Evolutionary conservation across 495 filamentous ascomycete genomes (phyloP).

Genomic region (Thozetella sp.): DNA sequence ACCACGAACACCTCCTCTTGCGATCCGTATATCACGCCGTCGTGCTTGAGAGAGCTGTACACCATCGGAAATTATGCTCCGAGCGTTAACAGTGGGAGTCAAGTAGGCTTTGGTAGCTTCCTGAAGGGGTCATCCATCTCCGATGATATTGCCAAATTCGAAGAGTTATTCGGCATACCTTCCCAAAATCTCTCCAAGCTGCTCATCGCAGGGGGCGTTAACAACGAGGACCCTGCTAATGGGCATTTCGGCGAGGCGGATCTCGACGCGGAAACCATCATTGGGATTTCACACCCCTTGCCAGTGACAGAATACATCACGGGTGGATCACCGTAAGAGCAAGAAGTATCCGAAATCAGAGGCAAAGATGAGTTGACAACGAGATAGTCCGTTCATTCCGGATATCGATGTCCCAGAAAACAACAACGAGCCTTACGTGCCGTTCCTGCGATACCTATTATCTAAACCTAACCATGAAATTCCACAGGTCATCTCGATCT

Average conservation of each 20-base stretch:
- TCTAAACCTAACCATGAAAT: conserved; percentile 41
- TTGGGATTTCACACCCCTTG: conserved; percentile 57
- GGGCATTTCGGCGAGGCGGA: conserved; percentile 64
- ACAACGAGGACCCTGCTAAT: conserved; percentile 49
- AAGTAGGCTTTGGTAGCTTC: conserved; percentile 60
- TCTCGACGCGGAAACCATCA: conserved; percentile 71
- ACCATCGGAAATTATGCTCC: conserved; percentile 54
- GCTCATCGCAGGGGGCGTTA: conserved; percentile 55
- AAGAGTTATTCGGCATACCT: conserved; percentile 35
- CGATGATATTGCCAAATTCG: conserved; percentile 17
- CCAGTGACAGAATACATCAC: conserved; percentile 70
- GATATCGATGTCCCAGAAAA: conserved; percentile 59
- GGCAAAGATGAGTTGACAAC: conserved; percentile 7
- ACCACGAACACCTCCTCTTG: no score
- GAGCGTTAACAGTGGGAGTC: conserved; percentile 39
- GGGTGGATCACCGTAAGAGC: conserved; percentile 51
- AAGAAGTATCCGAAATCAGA: neutral
- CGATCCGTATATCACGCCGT: conserved; percentile 54
- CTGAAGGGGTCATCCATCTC: conserved; percentile 43
- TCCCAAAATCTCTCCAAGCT: conserved; percentile 57
- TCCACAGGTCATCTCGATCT: conserved; percentile 71
- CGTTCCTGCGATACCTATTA: conserved; percentile 58
- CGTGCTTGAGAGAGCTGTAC: conserved; percentile 62
- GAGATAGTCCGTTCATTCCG: conserved; percentile 50
- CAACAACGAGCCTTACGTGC: conserved; percentile 76